phyloP scores from a whole-genome alignment of 75 land plant genomes.

The Pseudotsuga menziesii region DNA sequence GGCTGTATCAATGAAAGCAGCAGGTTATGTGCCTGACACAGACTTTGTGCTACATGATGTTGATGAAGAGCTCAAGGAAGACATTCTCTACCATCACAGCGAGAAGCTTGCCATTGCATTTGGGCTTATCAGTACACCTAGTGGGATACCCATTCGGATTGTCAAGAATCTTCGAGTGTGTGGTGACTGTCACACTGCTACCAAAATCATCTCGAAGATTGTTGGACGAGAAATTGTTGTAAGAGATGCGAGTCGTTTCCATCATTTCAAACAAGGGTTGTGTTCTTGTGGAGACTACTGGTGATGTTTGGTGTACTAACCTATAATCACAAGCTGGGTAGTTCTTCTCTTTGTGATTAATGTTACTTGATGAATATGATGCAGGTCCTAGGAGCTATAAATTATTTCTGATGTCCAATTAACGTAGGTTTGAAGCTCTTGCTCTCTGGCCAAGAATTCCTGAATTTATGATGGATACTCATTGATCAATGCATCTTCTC shows the following conservation, averaged over 20 bases:
- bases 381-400: too few relatives aligned
- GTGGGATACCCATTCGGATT: neutral
- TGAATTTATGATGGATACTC: too few relatives aligned
- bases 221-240: neutral
- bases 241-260: neutral
- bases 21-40: neutral
- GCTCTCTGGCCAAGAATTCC: too few relatives aligned
- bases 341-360: too few relatives aligned
- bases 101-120: slow-evolving; percentile 3
- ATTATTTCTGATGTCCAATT: too few relatives aligned
- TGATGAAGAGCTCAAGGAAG: neutral
- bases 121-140: neutral
- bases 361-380: too few relatives aligned
- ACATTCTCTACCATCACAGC: neutral
- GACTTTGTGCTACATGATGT: slow-evolving; percentile 6
- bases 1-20: neutral
- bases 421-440: too few relatives aligned
- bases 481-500: too few relatives aligned
- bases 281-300: neutral
- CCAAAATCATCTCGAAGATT: neutral
- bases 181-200: neutral
- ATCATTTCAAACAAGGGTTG: neutral
- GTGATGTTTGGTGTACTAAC: neutral
- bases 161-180: neutral
- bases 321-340: too few relatives aligned